Base-by-base conservation (phyloP, 2,329 filamentous ascomycete species). In the Cercospora sp. region DNA sequence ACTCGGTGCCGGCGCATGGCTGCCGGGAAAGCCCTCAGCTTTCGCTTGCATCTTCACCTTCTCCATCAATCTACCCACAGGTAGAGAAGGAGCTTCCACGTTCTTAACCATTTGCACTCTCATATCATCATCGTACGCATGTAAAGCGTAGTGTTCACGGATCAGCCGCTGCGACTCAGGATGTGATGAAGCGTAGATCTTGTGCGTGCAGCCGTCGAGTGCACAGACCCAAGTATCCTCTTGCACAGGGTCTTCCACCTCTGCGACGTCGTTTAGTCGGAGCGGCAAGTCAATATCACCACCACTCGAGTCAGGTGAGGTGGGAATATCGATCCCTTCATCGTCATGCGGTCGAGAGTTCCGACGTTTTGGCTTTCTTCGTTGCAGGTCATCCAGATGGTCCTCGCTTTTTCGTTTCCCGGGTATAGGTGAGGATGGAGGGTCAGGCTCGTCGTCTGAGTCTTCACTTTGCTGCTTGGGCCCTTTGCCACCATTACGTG, bases 211-310 rank as follows among this genome's bases (percentile, higher is more conserved):
- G 26, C 85, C 88, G 10, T 87, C 86, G 69, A 90, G 83, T 4
- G 85, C 84, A 73, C 90, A 93, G 1, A 81, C 81, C 90, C 90
- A 93, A 0, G 87, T 87, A 63, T 89, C 86, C 68, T 77, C 73
- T 64, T 78, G 76, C 3, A 75, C 62, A 7, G 73, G 72, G 59
- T 77, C 75, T 18, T 59, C 39, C 13, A 60, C 57, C 30, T 68
- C 55, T 18, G 68, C 69, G 16, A 69, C 63, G 18, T 63, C 45
- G 33, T 55, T 30, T 3, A 66, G 57, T 36, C 83, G 80, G 2
- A 80, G 63, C 16, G 69, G 67, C 5, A 67, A 45, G 20, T 69
- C 63, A 8, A 63, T 42, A 5, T 65, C 42, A 13, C 65, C 65
- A n/a, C 65, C 57, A 12, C 63, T 67, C 8, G 33, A 61, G 18